Evolutionary conservation across 371 early-diverging fungal species (phyloP).

Genomic region (Actinomortierella wolfii): DNA sequence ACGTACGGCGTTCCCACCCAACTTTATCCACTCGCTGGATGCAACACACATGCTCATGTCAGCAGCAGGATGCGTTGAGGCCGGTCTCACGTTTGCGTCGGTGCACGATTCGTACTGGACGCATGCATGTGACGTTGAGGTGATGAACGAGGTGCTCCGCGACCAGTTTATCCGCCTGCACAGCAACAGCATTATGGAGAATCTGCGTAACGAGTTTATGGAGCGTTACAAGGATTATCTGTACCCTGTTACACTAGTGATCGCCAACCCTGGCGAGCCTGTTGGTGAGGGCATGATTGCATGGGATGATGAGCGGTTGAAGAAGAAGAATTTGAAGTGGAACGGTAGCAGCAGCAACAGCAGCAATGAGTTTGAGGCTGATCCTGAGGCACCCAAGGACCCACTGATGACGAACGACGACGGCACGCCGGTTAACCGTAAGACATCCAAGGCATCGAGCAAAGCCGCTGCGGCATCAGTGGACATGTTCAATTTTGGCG

Average conservation of each 20-base stretch:
- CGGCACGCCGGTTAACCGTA: conserved; percentile 3
- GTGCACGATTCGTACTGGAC: conserved; percentile 99
- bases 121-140: conserved; percentile 91
- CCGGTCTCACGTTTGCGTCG: conserved; percentile 87
- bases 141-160: conserved; percentile 85
- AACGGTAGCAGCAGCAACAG: conserved; percentile 1
- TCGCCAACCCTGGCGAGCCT: conserved; percentile 36
- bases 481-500: conserved; percentile 26
- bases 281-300: conserved; percentile 41
- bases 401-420: conserved; percentile 10
- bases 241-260: conserved; percentile 60
- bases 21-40: conserved; percentile 97
- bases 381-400: conserved; percentile 15
- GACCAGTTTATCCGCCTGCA: conserved; percentile 93
- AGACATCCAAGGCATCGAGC: conserved; percentile 7
- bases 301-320: conserved; percentile 25
- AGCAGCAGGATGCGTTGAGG: conserved; percentile 83
- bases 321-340: conserved; percentile 17
- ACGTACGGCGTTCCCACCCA: conserved; percentile 97
- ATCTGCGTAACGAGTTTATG: conserved; percentile 82
- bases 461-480: background rate
- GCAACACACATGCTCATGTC: conserved; percentile 98
- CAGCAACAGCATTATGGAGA: conserved; percentile 81
- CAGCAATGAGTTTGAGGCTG: conserved; percentile 21
- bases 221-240: conserved; percentile 79